Percentiles rank a stretch among this genome's conserved stretches.
These are phyloP conservation scores for Oryza glaberrima DNA, from an alignment of 176 grass and related monocot genomes.

Conservation along the genomic window DNA sequence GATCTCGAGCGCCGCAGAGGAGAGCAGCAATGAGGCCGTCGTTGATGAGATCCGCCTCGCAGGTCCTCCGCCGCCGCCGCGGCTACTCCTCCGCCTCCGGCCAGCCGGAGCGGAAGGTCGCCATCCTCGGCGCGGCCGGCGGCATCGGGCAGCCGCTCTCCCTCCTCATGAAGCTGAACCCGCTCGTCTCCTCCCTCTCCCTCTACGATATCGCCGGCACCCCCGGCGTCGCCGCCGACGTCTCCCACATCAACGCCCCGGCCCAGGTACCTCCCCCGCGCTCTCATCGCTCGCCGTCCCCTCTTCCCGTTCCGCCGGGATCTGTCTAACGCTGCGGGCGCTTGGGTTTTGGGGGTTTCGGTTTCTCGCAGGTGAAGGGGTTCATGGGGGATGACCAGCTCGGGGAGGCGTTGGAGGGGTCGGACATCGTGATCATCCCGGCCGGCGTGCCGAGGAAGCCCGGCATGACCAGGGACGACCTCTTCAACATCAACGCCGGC, in stretches of 20 bases:
- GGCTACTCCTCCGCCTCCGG: slow-evolving; percentile 33
- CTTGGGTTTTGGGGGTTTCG: slow-evolving; percentile 11
- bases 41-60: slow-evolving; percentile 28
- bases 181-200: slow-evolving; percentile 54
- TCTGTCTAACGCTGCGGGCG: not conserved
- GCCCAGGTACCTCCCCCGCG: slow-evolving; percentile 18
- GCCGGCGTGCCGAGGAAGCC: slow-evolving; percentile 65
- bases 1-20: slow-evolving; percentile 3
- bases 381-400: slow-evolving; percentile 51
- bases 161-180: slow-evolving; percentile 64
- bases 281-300: not conserved
- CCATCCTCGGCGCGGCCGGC: slow-evolving; percentile 50
- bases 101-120: slow-evolving; percentile 46
- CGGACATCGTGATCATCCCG: slow-evolving; percentile 57
- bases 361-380: slow-evolving; percentile 42
- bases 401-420: slow-evolving; percentile 46
- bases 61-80: slow-evolving; percentile 34
- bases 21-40: slow-evolving; percentile 38
- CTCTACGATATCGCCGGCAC: slow-evolving; percentile 65
- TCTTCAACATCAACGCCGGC: slow-evolving; percentile 64
- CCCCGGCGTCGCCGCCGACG: slow-evolving; percentile 58
- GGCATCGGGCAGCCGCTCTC: slow-evolving; percentile 56
- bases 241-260: slow-evolving; percentile 56
- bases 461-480: slow-evolving; percentile 60
- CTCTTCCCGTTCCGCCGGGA: not conserved